Evolutionary conservation across 2,329 filamentous ascomycete species (phyloP).

Genomic region (Fusarium compactum): DNA sequence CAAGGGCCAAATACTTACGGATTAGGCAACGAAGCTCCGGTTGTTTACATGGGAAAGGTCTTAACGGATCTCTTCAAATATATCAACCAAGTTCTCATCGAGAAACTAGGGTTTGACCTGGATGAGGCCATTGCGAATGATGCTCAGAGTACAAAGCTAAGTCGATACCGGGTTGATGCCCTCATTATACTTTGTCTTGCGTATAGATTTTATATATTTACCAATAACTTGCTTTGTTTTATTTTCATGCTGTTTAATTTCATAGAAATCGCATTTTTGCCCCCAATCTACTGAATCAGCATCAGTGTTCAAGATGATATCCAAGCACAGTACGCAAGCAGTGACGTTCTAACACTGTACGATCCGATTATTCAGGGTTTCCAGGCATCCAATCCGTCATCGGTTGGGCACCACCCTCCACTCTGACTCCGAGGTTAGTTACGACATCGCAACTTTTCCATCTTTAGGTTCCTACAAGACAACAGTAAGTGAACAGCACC

Average conservation of each 20-base stretch:
- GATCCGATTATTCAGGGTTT: constrained; percentile 4
- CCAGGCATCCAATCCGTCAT: constrained; percentile 34
- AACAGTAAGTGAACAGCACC: constrained; percentile 10
- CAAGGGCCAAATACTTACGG: not conserved
- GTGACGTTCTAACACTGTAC: constrained; percentile 20
- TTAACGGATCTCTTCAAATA: not conserved
- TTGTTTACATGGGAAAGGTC: not conserved
- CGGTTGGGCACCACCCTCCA: constrained; percentile 26
- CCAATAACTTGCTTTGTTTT: not conserved
- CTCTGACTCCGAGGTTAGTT: constrained; percentile 20
- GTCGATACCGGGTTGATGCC: not conserved
- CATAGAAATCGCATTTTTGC: not conserved
- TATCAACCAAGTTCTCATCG: not conserved
- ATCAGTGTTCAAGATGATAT: not conserved
- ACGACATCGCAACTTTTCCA: constrained; percentile 26
- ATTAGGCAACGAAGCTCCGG: not conserved
- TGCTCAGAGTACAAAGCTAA: not conserved
- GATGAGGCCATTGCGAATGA: not conserved
- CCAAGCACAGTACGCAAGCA: not conserved
- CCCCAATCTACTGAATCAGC: not conserved
- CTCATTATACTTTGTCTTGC: not conserved
- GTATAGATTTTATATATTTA: not conserved
- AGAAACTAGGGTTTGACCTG: not conserved
- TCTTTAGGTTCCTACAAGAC: not conserved
- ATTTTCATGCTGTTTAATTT: not conserved